These are phyloP conservation scores for Malus fusca DNA, from an alignment of 306 rosid species.

Conservation along the genomic window DNA sequence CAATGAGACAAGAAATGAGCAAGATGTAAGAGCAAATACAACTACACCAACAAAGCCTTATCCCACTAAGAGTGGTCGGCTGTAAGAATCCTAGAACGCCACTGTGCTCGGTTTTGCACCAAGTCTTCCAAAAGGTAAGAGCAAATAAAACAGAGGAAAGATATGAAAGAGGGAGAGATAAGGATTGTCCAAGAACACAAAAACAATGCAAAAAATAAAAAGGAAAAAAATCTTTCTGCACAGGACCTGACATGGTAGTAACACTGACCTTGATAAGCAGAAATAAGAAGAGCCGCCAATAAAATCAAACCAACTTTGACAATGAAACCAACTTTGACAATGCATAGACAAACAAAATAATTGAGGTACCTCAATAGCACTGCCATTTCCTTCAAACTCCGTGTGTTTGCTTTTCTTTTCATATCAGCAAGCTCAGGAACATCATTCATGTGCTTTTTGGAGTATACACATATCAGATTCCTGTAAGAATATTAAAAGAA, in stretches of 20 bases:
- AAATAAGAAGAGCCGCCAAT: neutral
- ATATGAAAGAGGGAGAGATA: neutral
- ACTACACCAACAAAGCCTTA: too few species aligned
- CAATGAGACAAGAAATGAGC: neutral
- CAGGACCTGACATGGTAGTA: neutral
- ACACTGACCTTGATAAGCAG: neutral
- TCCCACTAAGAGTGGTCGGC: too few species aligned
- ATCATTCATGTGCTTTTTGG: slow-evolving; percentile 93
- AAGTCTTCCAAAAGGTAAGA: neutral
- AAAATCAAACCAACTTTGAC: slow-evolving; percentile 11
- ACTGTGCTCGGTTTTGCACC: too few species aligned
- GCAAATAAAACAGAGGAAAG: neutral
- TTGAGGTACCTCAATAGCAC: slow-evolving; percentile 65
- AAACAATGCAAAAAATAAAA: neutral
- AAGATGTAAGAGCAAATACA: neutral
- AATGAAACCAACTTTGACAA: slow-evolving; percentile 4
- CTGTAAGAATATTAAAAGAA: slow-evolving; percentile 26
- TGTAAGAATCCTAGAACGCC: too few species aligned
- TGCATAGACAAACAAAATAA: slow-evolving; percentile 7
- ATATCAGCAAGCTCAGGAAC: slow-evolving; percentile 70
- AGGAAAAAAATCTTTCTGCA: neutral
- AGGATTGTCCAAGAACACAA: neutral
- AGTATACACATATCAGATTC: slow-evolving; percentile 97
- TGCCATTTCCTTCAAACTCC: slow-evolving; percentile 96
- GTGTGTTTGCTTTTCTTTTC: slow-evolving; percentile 81